Evolutionary conservation across 306 rosid genomes (phyloP), one percentile per base, ranked within the genome.

Genomic region (Potentilla sterilis): DNA sequence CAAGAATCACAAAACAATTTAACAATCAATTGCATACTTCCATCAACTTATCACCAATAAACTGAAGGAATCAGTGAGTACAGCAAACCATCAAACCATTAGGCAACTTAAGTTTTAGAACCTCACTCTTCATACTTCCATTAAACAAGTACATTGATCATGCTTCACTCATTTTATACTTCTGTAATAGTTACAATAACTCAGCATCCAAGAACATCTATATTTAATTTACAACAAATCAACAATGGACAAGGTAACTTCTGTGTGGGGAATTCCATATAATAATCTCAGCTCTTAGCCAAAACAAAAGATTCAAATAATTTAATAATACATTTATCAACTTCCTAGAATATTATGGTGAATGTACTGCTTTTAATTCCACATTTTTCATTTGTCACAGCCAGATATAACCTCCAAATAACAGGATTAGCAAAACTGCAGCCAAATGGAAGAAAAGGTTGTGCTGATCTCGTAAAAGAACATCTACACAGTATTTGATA

Each of bases 1-100:
- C 83, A 92, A 51, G 67, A 73, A 77, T 86, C 67, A 83, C 52
- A 85, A 80, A 72, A 78, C 47, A 75, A 69, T 70, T 55, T 64
- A 44, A 73, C 42, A 35, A 70, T 71, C 82, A 84, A 75, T 54
- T 78, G 22, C 42, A 28, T 44, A 5, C 41, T 63, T 66, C 44
- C 38, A 64, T 72, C 76, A 72, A 38, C 4, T 40, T 22, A 24
- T 22, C 3, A 6, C 55, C 55, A 28, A 19, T 43, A 58, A 0
- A 42, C 5, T 59, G 15, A 73, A 43, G 12, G 73, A 47, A 41
- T 58, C 68, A 41, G 9, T 9, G n/a, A 58, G 18, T 69, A 41
- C 9, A 24, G 2, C 49, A 14, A 40, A 21, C n/a, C 21, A 16
- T 28, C 28, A 28, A 28, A 28, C 1, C 28, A 28, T 28, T 28